phyloP scores from a whole-genome alignment of 148 eudicot genomes.

The Bassia scoparia region DNA sequence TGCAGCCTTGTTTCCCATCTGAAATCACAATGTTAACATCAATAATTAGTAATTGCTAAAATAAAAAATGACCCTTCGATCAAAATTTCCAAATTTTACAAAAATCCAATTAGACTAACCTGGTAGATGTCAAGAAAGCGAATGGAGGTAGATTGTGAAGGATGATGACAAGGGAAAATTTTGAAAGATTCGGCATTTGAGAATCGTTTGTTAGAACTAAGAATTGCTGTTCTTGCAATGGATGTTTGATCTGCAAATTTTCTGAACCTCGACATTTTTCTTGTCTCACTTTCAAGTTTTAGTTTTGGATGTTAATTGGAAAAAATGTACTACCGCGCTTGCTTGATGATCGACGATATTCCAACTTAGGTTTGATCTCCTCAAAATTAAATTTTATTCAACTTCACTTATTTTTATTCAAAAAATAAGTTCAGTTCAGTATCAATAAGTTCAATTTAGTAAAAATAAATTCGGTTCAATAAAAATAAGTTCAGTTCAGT shows the following conservation, averaged over 20 bases:
- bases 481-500: no score
- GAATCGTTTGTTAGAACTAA: slow-evolving; percentile 9
- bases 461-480: no score
- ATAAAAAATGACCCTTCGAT: not conserved
- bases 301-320: no score
- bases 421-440: no score
- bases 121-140: slow-evolving; percentile 83
- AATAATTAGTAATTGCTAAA: not conserved
- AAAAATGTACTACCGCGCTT: no score
- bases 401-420: no score
- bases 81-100: not conserved
- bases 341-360: no score
- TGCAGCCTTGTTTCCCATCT: slow-evolving; percentile 82
- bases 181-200: slow-evolving; percentile 13
- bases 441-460: no score
- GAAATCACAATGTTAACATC: slow-evolving; percentile 14
- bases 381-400: no score
- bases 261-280: slow-evolving; percentile 46
- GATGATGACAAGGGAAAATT: slow-evolving; percentile 23
- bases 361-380: no score
- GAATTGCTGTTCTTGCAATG: slow-evolving; percentile 25
- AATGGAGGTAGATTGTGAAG: slow-evolving; percentile 42
- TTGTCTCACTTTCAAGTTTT: not conserved
- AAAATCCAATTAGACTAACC: slow-evolving; percentile 30
- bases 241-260: slow-evolving; percentile 24